Percentiles rank a stretch among this genome's conserved stretches.
Evolutionary conservation across 2,329 filamentous ascomycete species (phyloP).

Genomic region (Fusarium sp.): DNA sequence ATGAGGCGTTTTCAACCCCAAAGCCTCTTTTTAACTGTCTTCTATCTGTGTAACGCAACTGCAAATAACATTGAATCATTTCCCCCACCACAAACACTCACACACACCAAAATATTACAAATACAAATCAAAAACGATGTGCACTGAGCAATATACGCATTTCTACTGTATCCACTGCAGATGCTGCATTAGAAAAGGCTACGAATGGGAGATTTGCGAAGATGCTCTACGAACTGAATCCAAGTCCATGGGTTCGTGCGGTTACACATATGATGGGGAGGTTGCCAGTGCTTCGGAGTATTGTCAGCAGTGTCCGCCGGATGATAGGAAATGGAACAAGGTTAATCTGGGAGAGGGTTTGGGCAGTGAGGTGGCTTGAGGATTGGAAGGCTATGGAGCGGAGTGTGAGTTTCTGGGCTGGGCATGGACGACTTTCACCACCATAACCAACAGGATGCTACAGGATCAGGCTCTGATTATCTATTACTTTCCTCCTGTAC

Average conservation of each 20-base stretch:
- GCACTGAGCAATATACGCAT: conserved; percentile 19
- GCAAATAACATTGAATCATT: not conserved
- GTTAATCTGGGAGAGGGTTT: not conserved
- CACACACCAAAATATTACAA: not conserved
- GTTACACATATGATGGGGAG: conserved; percentile 9
- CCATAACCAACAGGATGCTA: not conserved
- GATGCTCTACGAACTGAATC: conserved; percentile 4
- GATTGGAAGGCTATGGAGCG: not conserved
- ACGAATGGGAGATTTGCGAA: conserved; percentile 14
- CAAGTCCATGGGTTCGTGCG: conserved; percentile 24
- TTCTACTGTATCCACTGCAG: conserved; percentile 23
- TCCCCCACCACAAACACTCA: not conserved
- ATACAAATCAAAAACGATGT: not conserved
- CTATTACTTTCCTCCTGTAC: not conserved
- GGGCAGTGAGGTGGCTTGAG: not conserved
- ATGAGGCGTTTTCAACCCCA: not conserved
- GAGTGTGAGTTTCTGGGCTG: not conserved
- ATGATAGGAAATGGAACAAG: conserved; percentile 26
- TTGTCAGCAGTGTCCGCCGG: conserved; percentile 22
- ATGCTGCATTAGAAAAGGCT: conserved; percentile 13
- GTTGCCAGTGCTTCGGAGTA: conserved; percentile 17
- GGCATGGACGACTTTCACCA: not conserved
- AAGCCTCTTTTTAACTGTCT: not conserved
- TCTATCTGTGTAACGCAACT: not conserved
- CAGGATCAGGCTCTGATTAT: not conserved